Base-by-base conservation (phyloP, 441 rosid species). In the Flueggea neowawraea region DNA sequence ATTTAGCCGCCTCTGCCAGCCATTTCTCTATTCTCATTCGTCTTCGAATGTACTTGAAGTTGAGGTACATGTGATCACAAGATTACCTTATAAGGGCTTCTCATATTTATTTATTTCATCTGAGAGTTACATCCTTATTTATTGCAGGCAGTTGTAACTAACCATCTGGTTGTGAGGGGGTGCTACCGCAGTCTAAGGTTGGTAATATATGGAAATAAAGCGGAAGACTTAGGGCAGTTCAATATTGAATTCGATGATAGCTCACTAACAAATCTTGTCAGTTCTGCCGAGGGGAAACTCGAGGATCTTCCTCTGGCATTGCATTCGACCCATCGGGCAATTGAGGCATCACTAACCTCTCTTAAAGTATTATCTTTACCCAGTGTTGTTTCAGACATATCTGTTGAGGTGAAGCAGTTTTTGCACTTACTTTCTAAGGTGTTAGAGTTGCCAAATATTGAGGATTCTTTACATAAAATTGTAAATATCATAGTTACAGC, bases 151-250 rank as follows among this genome's bases (percentile, higher is more conserved):
- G 94, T 95, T 81, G 96, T 95, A 56, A 95, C 99, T 64, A 89
- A 84, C 74, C 99, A 91, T 88, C 78, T 95, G 64, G 91, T 95
- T 74, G 90, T 91, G 52, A 83, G 99, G 81, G 97, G 99, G 54
- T 89, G 96, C 82, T 95, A 95, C 55, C 95, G 96, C 51, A 88
- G 99, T 76, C 75, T 95, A 68, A 95, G 96, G 80, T 77, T 91
- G 82, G 82, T 91, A 62, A 85, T 95, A 71, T 91, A 84, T 76
- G 97, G 99, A 68, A 95, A 91, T 75, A 91, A 85, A 16, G 99
- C 94, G 11, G 97, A 95, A 82, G 99, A 95, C 83, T 71, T 91
- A 74, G 99, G 99, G 73, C 99, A 95, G 81, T 95, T 82, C 85
- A 95, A 85, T 74, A 89, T 95, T 60, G 91, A 85, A 70, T 87